phyloP scores from a whole-genome alignment of 2,329 filamentous ascomycete genomes.

The Kalmusia sp. region DNA sequence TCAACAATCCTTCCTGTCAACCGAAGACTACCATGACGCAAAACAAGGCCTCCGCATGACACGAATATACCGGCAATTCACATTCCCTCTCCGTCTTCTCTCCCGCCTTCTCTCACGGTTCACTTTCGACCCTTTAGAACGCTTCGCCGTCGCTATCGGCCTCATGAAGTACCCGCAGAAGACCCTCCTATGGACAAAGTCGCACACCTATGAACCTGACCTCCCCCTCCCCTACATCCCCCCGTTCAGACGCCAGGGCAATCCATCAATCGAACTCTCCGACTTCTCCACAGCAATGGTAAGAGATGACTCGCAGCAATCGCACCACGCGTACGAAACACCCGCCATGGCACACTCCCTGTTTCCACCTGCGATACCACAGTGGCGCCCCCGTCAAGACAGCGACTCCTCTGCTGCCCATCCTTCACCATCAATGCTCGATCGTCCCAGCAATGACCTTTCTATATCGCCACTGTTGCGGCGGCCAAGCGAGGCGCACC shows the following conservation, averaged over 20 bases:
- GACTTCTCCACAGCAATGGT: constrained; percentile 14
- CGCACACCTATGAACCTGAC: constrained; percentile 16
- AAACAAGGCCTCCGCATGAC: constrained; percentile 34
- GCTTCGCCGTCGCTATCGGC: constrained; percentile 15
- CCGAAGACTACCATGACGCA: constrained; percentile 39
- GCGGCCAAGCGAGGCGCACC: constrained; percentile 18
- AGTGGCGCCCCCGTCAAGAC: constrained; percentile 15
- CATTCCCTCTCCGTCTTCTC: constrained; percentile 16
- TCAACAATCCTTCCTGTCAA: constrained; percentile 46
- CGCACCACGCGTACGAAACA: constrained; percentile 18
- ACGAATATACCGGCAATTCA: constrained; percentile 27
- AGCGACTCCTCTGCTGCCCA: constrained; percentile 17
- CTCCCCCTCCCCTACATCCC: neutral
- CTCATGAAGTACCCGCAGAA: constrained; percentile 28
- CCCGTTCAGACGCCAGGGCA: neutral
- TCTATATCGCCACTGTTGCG: constrained; percentile 11
- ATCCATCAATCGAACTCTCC: constrained; percentile 23
- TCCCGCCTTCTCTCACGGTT: constrained; percentile 17
- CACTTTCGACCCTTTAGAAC: constrained; percentile 22
- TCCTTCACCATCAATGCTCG: neutral
- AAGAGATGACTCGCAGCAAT: constrained; percentile 1
- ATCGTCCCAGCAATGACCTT: constrained; percentile 1
- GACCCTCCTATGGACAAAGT: constrained; percentile 31
- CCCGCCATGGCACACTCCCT: constrained; percentile 27
- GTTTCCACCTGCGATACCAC: constrained; percentile 24